Evolutionary conservation across 2,329 filamentous ascomycete genomes (phyloP).

Genomic region (Fusarium lyarnte): DNA sequence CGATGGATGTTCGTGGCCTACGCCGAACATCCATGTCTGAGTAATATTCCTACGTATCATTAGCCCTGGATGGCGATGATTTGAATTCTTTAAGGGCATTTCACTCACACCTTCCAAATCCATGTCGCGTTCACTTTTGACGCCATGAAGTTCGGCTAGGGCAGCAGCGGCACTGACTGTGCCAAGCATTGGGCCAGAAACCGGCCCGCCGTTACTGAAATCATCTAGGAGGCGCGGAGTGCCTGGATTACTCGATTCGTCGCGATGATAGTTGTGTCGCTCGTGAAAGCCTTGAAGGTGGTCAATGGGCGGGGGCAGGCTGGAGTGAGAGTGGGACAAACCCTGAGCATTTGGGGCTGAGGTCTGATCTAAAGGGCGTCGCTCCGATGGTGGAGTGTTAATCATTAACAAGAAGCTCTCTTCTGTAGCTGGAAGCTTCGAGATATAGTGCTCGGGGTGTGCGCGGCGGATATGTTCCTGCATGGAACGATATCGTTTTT

Average conservation of each 20-base stretch:
- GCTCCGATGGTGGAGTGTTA: slow-evolving; percentile 83
- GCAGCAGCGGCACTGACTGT: slow-evolving; percentile 81
- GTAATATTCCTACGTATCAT: slow-evolving; percentile 66
- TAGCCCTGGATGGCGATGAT: slow-evolving; percentile 23
- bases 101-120: slow-evolving; percentile 78
- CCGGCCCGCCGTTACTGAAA: slow-evolving; percentile 59
- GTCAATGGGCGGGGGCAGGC: slow-evolving; percentile 36
- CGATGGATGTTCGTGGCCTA: slow-evolving; percentile 73
- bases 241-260: slow-evolving; percentile 72
- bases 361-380: slow-evolving; percentile 58
- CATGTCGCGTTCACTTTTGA: slow-evolving; percentile 80
- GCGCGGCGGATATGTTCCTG: slow-evolving; percentile 98
- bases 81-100: slow-evolving; percentile 41
- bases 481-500: slow-evolving; percentile 97
- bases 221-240: slow-evolving; percentile 78
- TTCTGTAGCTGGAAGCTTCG: slow-evolving; percentile 96
- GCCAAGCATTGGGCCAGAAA: slow-evolving; percentile 58
- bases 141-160: slow-evolving; percentile 81
- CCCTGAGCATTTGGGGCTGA: slow-evolving; percentile 47
- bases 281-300: slow-evolving; percentile 44
- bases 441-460: slow-evolving; percentile 96
- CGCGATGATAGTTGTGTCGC: slow-evolving; percentile 70
- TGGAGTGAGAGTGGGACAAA: slow-evolving; percentile 38
- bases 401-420: slow-evolving; percentile 99
- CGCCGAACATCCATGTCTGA: slow-evolving; percentile 75